A percentile compares a stretch with the other conserved stretches of the same genome.
These are phyloP conservation scores for Silybum marianum DNA, from an alignment of 129 eudicot genomes.

Conservation along the genomic window DNA sequence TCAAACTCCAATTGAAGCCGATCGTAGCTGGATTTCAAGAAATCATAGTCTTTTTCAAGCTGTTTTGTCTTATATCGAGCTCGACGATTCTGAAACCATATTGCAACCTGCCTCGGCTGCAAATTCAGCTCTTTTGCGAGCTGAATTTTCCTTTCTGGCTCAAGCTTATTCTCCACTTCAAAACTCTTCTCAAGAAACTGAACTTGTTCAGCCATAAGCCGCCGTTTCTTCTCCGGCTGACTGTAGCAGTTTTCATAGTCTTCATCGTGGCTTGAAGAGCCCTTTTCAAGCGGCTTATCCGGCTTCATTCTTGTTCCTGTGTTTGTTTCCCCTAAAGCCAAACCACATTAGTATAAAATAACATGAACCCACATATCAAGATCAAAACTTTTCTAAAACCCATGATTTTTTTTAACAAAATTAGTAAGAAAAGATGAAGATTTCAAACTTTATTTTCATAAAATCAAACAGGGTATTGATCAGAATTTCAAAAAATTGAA, in stretches of 20 bases:
- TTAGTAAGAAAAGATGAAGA: neutral
- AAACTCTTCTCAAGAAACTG: conserved; percentile 11
- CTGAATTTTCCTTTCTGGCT: conserved; percentile 14
- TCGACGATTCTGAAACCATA: conserved; percentile 18
- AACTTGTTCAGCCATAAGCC: neutral
- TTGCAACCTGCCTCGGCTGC: conserved; percentile 20
- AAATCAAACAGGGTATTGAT: neutral
- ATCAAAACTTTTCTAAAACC: neutral
- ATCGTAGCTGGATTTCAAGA: neutral
- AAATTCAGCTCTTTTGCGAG: conserved; percentile 10
- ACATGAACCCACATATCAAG: neutral
- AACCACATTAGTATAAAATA: neutral
- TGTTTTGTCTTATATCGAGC: conserved; percentile 9
- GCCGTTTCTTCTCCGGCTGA: conserved; percentile 17
- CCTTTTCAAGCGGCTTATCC: neutral
- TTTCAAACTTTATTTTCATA: neutral
- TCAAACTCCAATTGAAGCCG: conserved; percentile 1
- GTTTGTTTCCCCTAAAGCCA: conserved; percentile 22
- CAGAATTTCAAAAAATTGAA: neutral
- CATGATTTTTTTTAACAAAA: neutral
- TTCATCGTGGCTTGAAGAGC: neutral
- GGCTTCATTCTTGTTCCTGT: conserved; percentile 20
- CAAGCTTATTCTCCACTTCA: conserved; percentile 16
- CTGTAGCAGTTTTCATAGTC: neutral
- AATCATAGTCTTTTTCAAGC: conserved; percentile 20